Evolutionary conservation across 495 filamentous ascomycete species (phyloP).

Genomic region (Trichoderma reesei): DNA sequence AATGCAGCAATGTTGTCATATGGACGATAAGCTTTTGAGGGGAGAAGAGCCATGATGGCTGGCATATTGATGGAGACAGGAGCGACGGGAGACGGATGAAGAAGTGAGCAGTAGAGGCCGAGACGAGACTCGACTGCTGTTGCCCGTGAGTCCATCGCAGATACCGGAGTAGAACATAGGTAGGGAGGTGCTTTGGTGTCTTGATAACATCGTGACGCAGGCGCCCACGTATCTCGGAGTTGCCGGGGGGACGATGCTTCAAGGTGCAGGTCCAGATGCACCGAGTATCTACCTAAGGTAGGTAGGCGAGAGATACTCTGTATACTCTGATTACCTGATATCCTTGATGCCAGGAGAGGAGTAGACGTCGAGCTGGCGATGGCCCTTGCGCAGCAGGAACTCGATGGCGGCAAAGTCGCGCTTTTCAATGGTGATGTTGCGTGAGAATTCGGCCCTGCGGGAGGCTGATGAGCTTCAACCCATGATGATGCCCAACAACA

Average conservation of each 20-base stretch:
- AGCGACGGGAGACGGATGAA: neutral
- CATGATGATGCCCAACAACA: too few species aligned
- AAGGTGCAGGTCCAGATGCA: too few species aligned
- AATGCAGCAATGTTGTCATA: neutral
- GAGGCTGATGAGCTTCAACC: slow-evolving; percentile 10
- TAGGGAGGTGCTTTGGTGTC: too few species aligned
- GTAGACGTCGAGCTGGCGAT: slow-evolving; percentile 78
- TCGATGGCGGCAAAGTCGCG: slow-evolving; percentile 86
- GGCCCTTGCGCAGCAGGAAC: slow-evolving; percentile 75
- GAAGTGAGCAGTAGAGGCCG: neutral
- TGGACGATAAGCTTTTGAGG: neutral
- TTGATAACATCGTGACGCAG: too few species aligned
- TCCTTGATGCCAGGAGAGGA: slow-evolving; percentile 74
- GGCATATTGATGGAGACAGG: neutral
- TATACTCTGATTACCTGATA: slow-evolving; percentile 39
- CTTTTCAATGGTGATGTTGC: slow-evolving; percentile 60
- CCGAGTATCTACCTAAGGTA: too few species aligned
- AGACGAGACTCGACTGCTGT: too few species aligned
- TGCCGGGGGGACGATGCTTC: too few species aligned
- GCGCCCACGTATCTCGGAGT: too few species aligned
- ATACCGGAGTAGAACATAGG: too few species aligned
- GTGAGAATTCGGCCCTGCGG: slow-evolving; percentile 53
- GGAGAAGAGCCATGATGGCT: neutral
- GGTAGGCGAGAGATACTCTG: too few species aligned
- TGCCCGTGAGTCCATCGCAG: too few species aligned